Conservation (phyloP, 371 early-diverging fungal genomes). For the Circinella minor region DNA sequence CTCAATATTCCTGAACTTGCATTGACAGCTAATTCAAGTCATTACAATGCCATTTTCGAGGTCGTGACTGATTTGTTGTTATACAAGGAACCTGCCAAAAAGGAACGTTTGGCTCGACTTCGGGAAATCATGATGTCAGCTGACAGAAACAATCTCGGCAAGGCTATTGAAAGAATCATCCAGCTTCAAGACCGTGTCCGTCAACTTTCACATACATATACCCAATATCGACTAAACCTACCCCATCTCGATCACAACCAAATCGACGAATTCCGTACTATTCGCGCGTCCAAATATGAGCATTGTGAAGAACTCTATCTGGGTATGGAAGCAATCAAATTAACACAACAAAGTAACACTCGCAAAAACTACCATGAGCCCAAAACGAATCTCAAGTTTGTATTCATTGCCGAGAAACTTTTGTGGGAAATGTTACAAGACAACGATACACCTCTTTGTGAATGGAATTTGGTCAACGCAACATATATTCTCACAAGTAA, state of each 20-base stretch:
- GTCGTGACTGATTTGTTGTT: conserved; percentile 80
- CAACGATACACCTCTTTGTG: conserved; percentile 53
- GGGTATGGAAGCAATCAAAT: conserved; percentile 72
- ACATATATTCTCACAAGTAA: conserved; percentile 56
- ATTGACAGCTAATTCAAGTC: conserved; percentile 72
- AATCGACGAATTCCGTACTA: conserved; percentile 36
- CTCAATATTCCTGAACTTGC: conserved; percentile 72
- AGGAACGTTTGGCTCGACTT: conserved; percentile 70
- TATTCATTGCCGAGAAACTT: conserved; percentile 47
- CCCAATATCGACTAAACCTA: conserved; percentile 42
- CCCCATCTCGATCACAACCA: conserved; percentile 27
- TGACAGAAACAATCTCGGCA: conserved; percentile 58
- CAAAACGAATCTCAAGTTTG: conserved; percentile 46
- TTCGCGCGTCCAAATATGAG: conserved; percentile 34
- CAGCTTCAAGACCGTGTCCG: conserved; percentile 72
- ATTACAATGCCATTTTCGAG: conserved; percentile 74
- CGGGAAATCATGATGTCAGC: conserved; percentile 79
- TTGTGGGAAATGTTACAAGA: conserved; percentile 66
- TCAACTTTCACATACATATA: conserved; percentile 29
- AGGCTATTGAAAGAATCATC: conserved; percentile 63
- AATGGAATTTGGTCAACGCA: conserved; percentile 58
- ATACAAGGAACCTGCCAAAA: conserved; percentile 81
- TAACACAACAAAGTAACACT: conserved; percentile 43
- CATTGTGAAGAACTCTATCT: conserved; percentile 70
- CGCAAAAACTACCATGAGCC: conserved; percentile 34